Evolutionary conservation across 176 grass and related monocot genomes (phyloP), one percentile per base, ranked within the genome.

Genomic region (Phyllostachys edulis): DNA sequence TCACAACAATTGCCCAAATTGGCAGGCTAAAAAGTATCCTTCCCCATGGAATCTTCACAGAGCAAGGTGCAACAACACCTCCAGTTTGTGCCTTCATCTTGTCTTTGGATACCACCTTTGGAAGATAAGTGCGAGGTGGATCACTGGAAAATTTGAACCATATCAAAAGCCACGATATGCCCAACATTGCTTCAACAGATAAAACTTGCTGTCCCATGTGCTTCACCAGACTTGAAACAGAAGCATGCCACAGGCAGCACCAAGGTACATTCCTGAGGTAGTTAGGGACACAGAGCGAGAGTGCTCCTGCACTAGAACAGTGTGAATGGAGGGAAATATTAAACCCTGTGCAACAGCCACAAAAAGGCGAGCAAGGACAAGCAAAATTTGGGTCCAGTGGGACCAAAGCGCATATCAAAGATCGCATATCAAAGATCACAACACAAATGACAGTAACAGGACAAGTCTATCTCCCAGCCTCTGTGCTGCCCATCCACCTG

Each of bases 291-390:
- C 87, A 1, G 91, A 92, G 54, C 91, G 80, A 39, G 91, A 92
- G 9, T 87, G 80, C 69, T 90, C 91, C 34, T 90, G 87, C 18
- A 80, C 87, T 21, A 92, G 84, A 80, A 92, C 81, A 8, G 87
- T 90, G 70, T 92, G 91, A 76, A 92, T 92, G 55, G 91, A 90
- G 1, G 87, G 91, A 60, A 92, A 92, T 71, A 92, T 92, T 56
- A 92, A 92, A 10, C 87, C 91, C 63, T 92, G 87, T 50, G 87
- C 87, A 47, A 92, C 87, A 73, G 84, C 91, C 45, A 92, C 85
- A 59, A 90, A 79, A 5, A 92, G 71, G 23, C 91, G 75, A 68
- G 87, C 80, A 61, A 90, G 32, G 27, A 90, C 57, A 44, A 92
- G 50, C 50, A 85, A 50, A 38, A 74, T 69, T 89, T 75, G 87